phyloP scores from a whole-genome alignment of 2,329 filamentous ascomycete genomes.

The Epichloe coenophiala region DNA sequence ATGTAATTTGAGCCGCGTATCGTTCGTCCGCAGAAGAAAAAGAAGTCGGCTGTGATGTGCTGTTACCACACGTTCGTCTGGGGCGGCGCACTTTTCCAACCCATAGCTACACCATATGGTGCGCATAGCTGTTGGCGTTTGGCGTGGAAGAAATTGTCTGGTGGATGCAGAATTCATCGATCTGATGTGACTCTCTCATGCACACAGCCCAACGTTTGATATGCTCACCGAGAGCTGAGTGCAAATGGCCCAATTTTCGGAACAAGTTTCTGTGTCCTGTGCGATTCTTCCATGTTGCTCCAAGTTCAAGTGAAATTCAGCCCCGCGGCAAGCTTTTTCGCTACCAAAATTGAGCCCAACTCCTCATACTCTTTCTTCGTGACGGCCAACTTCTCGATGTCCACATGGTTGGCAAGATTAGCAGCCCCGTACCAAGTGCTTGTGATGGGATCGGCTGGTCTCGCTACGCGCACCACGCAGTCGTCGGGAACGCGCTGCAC shows the following conservation, averaged over 20 bases:
- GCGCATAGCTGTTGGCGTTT: too few species aligned
- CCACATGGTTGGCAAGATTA: slow-evolving; percentile 54
- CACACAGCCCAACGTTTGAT: too few species aligned
- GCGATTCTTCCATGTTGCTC: too few species aligned
- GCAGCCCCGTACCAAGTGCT: slow-evolving; percentile 82
- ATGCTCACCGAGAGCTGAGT: too few species aligned
- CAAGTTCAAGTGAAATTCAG: slow-evolving; percentile 4
- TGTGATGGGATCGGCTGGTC: slow-evolving; percentile 58
- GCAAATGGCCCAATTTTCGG: neutral
- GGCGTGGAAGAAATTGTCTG: too few species aligned
- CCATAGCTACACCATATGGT: too few species aligned
- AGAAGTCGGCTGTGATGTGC: neutral
- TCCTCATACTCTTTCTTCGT: slow-evolving; percentile 87
- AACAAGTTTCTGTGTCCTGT: neutral
- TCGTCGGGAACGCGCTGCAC: slow-evolving; percentile 60
- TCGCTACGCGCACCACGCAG: slow-evolving; percentile 61
- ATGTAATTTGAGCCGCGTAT: neutral
- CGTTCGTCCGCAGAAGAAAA: neutral
- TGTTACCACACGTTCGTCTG: neutral
- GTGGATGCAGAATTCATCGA: too few species aligned
- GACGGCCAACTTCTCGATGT: slow-evolving; percentile 57
- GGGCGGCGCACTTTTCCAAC: neutral
- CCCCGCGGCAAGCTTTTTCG: slow-evolving; percentile 48
- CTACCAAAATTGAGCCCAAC: slow-evolving; percentile 61
- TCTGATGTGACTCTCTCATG: too few species aligned